Evolutionary conservation across 345 rosid species (phyloP).

Genomic region (Populus alba): DNA sequence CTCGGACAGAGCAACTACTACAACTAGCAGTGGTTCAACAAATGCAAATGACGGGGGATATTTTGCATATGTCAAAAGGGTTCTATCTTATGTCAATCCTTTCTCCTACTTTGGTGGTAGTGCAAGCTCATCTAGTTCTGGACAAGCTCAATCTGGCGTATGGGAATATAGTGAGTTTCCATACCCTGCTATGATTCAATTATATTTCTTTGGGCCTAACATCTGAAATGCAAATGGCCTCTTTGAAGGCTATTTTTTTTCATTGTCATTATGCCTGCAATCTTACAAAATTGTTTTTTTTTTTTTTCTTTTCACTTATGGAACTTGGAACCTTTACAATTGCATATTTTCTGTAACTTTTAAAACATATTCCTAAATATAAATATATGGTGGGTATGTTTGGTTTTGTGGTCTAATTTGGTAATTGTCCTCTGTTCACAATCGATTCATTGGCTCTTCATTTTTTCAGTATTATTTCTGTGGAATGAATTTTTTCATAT

Average conservation of each 20-base stretch:
- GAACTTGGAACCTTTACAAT: not conserved
- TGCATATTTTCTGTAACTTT: not conserved
- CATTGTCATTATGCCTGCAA: too few species aligned
- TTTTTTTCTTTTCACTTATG: too few species aligned
- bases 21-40: slow-evolving; percentile 31
- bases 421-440: not conserved
- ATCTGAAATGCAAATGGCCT: not conserved
- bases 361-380: not conserved
- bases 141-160: slow-evolving; percentile 40
- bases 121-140: slow-evolving; percentile 43
- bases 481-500: not conserved
- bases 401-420: not conserved
- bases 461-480: not conserved
- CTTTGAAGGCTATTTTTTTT: not conserved
- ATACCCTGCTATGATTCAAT: not conserved
- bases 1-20: slow-evolving; percentile 22
- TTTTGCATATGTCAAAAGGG: slow-evolving; percentile 48
- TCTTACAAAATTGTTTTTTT: too few species aligned
- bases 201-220: not conserved
- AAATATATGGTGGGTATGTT: not conserved
- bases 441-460: not conserved
- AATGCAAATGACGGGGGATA: slow-evolving; percentile 55
- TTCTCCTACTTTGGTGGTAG: slow-evolving; percentile 64
- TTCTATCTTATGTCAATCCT: slow-evolving; percentile 69
- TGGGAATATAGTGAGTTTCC: slow-evolving; percentile 47